Evolutionary conservation across 768 basidiomycete genomes (phyloP), one percentile per base, ranked within the genome.

Genomic region (Suillus sp.): DNA sequence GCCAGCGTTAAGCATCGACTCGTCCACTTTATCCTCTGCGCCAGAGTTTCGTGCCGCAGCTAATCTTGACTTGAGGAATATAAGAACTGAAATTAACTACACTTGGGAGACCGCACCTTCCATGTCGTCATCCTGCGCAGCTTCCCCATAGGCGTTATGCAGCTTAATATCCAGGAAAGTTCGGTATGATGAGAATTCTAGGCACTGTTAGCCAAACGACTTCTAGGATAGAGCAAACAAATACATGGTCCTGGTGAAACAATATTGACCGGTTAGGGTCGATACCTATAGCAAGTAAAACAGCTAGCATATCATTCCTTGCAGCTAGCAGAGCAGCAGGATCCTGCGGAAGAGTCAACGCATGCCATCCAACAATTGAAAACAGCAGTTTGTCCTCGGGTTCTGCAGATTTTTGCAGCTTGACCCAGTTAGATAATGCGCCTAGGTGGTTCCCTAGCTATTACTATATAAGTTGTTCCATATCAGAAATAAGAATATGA

Each of bases 391-490:
- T 78, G 70, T 93, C 90, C 11, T 84, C 78, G 1, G 82, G 79
- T 10, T 72, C 71, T 0, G 88, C 83, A 43, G 82, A 78, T 48
- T 83, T 79, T 75, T 96, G 93, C 32, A 97, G 79, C 60, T 81
- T 82, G 54, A 94, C 91, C 95, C 95, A 96, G 72, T 95, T 95
- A 22, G 85, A 84, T 34, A 97, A 79, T 0, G 96, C 95, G 4
- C 96, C 96, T 3, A 98, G 82, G 70, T 94, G 93, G 74, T 99
- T 98, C 50, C 96, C 96, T 70, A 97, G 81, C 95, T 98, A 62
- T 6, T 18, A 2, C 6, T 35, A 5, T 4, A 40, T 67, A 37
- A 67, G 66, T 62, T 32, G 60, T 50, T 60, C 30, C 20, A 13
- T 14, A n/a, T 53, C 37, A 35, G 47, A 11, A 35, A 34, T 13